phyloP scores from a whole-genome alignment of 23 red algal species.

The Chondrus crispus region DNA sequence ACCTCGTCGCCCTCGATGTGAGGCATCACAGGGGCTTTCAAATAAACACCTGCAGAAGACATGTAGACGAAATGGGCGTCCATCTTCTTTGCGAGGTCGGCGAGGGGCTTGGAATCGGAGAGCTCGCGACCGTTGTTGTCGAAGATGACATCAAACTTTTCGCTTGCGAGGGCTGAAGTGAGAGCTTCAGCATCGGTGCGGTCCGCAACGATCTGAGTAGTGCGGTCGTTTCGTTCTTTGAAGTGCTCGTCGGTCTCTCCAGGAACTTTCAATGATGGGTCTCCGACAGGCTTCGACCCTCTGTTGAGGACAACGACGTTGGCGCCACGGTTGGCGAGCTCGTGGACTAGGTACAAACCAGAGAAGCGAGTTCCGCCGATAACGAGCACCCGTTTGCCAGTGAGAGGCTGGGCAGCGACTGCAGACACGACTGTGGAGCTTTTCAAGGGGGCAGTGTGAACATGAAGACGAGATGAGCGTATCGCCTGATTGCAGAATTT shows the following conservation, averaged over 20 bases:
- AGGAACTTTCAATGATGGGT: conserved; percentile 64
- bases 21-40: conserved; percentile 84
- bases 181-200: conserved; percentile 71
- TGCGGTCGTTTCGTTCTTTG: conserved; percentile 50
- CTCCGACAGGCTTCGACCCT: conserved; percentile 56
- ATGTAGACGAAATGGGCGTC: conserved; percentile 95
- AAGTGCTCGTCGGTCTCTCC: conserved; percentile 83
- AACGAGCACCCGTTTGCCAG: conserved; percentile 64
- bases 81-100: conserved; percentile 55
- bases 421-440: no score
- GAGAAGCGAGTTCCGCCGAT: conserved; percentile 97
- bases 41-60: conserved; percentile 93
- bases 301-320: conserved; percentile 87
- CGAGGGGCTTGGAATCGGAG: conserved; percentile 67
- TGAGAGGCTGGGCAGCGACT: neutral
- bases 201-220: conserved; percentile 70
- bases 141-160: conserved; percentile 83
- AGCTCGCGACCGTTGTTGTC: conserved; percentile 92
- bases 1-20: conserved; percentile 86
- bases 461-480: neutral
- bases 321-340: conserved; percentile 72
- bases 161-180: neutral
- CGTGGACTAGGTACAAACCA: conserved; percentile 92
- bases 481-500: neutral
- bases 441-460: no score